phyloP scores from a whole-genome alignment of 805 yeast species.

The Priceomyces melissophilus region DNA sequence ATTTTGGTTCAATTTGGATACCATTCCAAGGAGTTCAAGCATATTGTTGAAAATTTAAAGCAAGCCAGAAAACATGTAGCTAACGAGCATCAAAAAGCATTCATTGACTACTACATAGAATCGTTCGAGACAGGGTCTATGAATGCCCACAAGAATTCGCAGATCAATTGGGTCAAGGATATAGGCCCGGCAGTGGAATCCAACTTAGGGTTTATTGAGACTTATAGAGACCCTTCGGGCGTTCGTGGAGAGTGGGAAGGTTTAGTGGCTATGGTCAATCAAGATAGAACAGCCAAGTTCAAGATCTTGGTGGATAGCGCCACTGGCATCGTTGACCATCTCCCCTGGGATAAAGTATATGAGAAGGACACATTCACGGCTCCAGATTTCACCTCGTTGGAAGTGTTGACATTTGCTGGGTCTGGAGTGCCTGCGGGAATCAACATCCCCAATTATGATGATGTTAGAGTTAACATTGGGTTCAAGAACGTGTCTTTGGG shows the following conservation, averaged over 20 bases:
- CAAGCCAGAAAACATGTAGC: slow-evolving; percentile 64
- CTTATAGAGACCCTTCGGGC: slow-evolving; percentile 89
- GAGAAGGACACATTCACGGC: slow-evolving; percentile 88
- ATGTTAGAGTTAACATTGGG: slow-evolving; percentile 77
- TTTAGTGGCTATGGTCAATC: slow-evolving; percentile 83
- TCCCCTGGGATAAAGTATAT: slow-evolving; percentile 75
- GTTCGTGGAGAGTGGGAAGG: slow-evolving; percentile 95
- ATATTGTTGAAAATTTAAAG: slow-evolving; percentile 53
- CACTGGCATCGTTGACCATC: slow-evolving; percentile 53
- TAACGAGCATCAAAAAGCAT: slow-evolving; percentile 63
- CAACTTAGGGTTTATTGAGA: slow-evolving; percentile 87
- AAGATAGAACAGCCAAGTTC: slow-evolving; percentile 80
- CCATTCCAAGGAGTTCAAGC: slow-evolving; percentile 60
- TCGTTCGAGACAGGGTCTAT: slow-evolving; percentile 80
- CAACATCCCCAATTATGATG: slow-evolving; percentile 90
- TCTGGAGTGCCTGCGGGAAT: slow-evolving; percentile 92
- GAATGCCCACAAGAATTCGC: slow-evolving; percentile 81
- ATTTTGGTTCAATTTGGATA: slow-evolving; percentile 72
- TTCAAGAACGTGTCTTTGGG: slow-evolving; percentile 90
- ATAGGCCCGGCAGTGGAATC: slow-evolving; percentile 68
- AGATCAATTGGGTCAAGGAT: slow-evolving; percentile 85
- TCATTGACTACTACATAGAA: slow-evolving; percentile 63
- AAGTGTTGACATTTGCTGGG: slow-evolving; percentile 85
- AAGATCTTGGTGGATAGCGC: slow-evolving; percentile 67
- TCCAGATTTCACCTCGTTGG: slow-evolving; percentile 89